Evolutionary conservation across 2,329 filamentous ascomycete genomes (phyloP), one percentile per base, ranked within the genome.

Genomic region (Cadophora sp.): DNA sequence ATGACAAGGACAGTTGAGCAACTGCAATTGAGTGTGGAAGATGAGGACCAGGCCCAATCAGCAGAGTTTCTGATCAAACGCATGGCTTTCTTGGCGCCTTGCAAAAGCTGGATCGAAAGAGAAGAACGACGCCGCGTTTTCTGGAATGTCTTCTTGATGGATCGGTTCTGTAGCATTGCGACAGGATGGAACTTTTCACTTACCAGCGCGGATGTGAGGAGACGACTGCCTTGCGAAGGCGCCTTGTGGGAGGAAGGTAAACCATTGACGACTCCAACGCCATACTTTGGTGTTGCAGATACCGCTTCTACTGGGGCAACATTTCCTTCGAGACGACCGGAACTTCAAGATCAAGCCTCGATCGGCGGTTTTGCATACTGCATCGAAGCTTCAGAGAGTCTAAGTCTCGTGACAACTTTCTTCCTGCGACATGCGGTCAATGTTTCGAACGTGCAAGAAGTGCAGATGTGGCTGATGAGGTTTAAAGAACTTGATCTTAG

Each of bases 251-350:
- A 76, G 41, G 65, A 66, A 55, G 72, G 72, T 20, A 72, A 69
- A 16, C 71, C 72, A 45, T 43, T 70, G 8, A 71, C 73, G 24
- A 69, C 73, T 0, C 69, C 64, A 1, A 78, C 80, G 0, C 80
- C 80, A 0, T 81, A 78, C 62, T 82, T 82, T 69, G 80, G 80
- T 6, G 76, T 82, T 5, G 74, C 78, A 1, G 78, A 80, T 39
- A 74, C 74, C 53, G 72, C 74, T 11, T 72, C 69, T 47, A 66
- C 62, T 41, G 69, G 69, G 14, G 53, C 68, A 2, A 66, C 74
- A 13, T 73, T 66, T 43, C 71, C 53, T 56, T 68, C 59, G 43
- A 71, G 56, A 68, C 70, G 22, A 18, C 48, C 65, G 36, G 72
- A 74, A 4, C 65, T 69, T 14, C 73, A 73, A 2, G 74, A 74